These are phyloP conservation scores for Blastocystis hominis DNA, from an alignment of 352 stramenopile genomes.

Conservation along the genomic window DNA sequence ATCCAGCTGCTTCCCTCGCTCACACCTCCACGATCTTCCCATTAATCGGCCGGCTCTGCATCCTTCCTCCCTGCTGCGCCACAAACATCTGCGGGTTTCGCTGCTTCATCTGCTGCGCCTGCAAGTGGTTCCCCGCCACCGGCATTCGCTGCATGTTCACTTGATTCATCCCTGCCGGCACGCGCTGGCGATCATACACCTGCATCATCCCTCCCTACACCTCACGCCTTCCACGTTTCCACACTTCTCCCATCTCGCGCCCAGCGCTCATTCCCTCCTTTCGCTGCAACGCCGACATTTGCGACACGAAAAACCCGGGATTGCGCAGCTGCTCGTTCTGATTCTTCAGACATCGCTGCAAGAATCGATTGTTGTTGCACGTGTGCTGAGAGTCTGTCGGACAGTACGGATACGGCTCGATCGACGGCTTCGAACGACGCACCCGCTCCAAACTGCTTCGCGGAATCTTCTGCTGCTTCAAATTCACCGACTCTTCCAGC, in stretches of 20 bases:
- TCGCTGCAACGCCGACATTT: background rate
- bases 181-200: background rate
- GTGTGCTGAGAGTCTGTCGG: background rate
- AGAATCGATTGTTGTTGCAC: slow-evolving; percentile 10
- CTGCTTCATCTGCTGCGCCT: background rate
- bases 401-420: background rate
- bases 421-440: background rate
- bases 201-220: background rate
- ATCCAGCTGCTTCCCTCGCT: background rate
- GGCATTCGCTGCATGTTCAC: background rate
- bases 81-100: background rate
- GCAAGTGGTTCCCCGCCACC: background rate
- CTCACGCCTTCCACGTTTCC: background rate
- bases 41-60: background rate
- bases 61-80: background rate
- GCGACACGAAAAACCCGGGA: background rate
- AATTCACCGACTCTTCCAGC: background rate
- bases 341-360: background rate
- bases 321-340: slow-evolving; percentile 34
- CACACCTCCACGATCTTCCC: background rate
- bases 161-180: background rate
- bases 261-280: background rate
- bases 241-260: background rate
- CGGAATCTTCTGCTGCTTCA: slow-evolving; percentile 22
- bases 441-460: background rate